Base-by-base conservation (phyloP, 1,284 basidiomycete species). In the Sanghuangporus sanghuang region DNA sequence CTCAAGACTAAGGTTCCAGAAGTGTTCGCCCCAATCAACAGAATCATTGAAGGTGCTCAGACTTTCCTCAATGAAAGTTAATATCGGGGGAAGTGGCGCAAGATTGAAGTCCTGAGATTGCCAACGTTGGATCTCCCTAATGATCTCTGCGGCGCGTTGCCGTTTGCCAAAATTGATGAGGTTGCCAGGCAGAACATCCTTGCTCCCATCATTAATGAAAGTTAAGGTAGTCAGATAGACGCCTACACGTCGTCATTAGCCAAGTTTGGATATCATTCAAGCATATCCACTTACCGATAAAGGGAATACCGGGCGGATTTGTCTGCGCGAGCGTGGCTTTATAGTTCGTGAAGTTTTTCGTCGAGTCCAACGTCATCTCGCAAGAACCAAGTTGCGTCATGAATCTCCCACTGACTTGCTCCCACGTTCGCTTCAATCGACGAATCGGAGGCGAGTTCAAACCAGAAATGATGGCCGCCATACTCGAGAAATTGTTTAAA, bases 171-270 rank as follows among this genome's bases (percentile, higher is more conserved):
- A 99, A 77, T 99, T 98, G 78, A 99, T 90, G 68, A 98, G 80
- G 66, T 86, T 82, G 36, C 87, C 90, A 23, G 87, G 84, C 5
- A 93, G 77, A 64, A 85, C 86, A 77, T 99, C 94, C 62, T 93
- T 90, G 73, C 96, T 96, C n/a, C 96, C 97, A 71, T 99, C 97
- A 74, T 98, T 95, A 73, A 98, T 97, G 76, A 99, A 98, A 3
- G 95, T 96, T 63, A 99, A 81, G 27, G 93, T 94, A 3, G 96
- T 95, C 18, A 99, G 84, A 79, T 97, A 98, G 62, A 98, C 93
- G 69, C 96, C 95, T 96, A 16, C 6, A 16, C 21, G 6, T 6
- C 44, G 21, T 6, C 44, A 18, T 46, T 46, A 59, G 9, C 27
- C 35, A n/a, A 57, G 36, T 27, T 18, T 59, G 4, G 36, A 40